Conservation (phyloP, 768 basidiomycete species). For the Rubroboletus pulcherrimus region DNA sequence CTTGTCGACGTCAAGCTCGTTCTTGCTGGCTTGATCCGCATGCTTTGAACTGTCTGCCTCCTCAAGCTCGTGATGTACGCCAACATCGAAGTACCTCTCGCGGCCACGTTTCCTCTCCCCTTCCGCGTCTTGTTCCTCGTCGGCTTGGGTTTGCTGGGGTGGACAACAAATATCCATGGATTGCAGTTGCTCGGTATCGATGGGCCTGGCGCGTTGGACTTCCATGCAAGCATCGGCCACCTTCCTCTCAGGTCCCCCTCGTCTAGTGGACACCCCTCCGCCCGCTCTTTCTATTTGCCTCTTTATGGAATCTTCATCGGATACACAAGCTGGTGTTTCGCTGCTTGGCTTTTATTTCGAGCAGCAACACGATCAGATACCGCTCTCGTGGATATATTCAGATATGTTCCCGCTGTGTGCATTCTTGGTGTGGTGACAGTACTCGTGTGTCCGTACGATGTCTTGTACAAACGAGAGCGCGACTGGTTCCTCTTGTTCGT, state of each 20-base stretch:
- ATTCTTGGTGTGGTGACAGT: conserved; percentile 52
- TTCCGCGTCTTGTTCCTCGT: conserved; percentile 83
- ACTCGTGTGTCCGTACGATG: conserved; percentile 65
- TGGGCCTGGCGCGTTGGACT: conserved; percentile 63
- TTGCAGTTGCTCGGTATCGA: conserved; percentile 75
- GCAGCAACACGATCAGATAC: conserved; percentile 54
- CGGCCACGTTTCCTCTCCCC: conserved; percentile 77
- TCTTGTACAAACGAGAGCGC: conserved; percentile 67
- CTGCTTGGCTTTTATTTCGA: conserved; percentile 69
- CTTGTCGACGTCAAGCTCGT: neutral
- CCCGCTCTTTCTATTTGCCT: conserved; percentile 47
- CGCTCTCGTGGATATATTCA: conserved; percentile 65
- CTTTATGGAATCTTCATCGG: conserved; percentile 64
- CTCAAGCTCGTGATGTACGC: conserved; percentile 29
- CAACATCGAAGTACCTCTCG: conserved; percentile 43
- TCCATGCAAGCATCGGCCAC: conserved; percentile 27
- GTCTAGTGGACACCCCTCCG: conserved; percentile 22
- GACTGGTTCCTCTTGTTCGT: conserved; percentile 77
- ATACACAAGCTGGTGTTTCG: conserved; percentile 59
- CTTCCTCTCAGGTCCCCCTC: conserved; percentile 22
- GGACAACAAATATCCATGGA: conserved; percentile 91
- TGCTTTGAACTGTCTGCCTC: neutral
- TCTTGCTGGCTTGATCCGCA: neutral
- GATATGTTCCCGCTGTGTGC: conserved; percentile 71
- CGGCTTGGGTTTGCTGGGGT: conserved; percentile 78